Conservation (phyloP, 2,329 filamentous ascomycete genomes). For the Esteya vermicola region DNA sequence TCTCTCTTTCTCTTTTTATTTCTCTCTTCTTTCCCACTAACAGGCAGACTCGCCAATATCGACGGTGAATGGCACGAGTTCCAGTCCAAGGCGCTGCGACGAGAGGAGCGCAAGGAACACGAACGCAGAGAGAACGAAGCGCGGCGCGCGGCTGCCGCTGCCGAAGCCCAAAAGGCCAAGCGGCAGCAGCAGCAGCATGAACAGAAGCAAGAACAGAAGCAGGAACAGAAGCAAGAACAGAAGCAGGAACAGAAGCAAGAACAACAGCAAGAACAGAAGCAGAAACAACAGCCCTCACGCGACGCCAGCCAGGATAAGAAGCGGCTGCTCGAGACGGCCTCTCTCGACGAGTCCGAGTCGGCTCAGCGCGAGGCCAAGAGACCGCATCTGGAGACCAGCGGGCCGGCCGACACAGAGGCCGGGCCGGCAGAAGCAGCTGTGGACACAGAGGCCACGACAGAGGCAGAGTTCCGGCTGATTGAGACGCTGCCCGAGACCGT, state of each 20-base stretch:
- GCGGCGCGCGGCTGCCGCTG: constrained; percentile 17
- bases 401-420: neutral
- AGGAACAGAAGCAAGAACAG: no score
- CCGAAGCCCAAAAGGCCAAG: constrained; percentile 7
- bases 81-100: constrained; percentile 85
- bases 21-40: constrained; percentile 15
- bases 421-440: neutral
- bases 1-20: neutral
- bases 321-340: neutral
- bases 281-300: neutral
- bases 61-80: constrained; percentile 98
- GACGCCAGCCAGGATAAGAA: constrained; percentile 9
- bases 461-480: no score
- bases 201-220: no score
- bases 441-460: neutral
- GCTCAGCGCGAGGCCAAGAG: neutral
- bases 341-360: neutral
- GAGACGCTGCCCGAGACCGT: no score
- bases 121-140: constrained; percentile 49
- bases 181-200: constrained; percentile 9
- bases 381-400: neutral
- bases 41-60: constrained; percentile 54
- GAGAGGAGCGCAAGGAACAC: no score
- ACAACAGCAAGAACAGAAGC: no score
- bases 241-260: no score